phyloP scores from a whole-genome alignment of 1,284 basidiomycete genomes.

The Fomitiporia mediterranea region DNA sequence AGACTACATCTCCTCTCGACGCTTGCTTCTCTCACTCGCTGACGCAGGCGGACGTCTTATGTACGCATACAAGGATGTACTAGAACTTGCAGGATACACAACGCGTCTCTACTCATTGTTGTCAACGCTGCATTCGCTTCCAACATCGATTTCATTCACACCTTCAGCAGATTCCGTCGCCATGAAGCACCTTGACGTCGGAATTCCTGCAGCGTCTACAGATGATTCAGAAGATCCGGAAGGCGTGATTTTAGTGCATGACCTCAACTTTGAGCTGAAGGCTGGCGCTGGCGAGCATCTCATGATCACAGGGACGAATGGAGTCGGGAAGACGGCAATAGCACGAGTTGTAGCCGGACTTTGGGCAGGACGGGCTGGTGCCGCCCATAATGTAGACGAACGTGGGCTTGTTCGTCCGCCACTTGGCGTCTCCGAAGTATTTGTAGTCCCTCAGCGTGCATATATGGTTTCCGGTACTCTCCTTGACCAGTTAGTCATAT shows the following conservation, averaged over 20 bases:
- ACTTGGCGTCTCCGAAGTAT: conserved; percentile 52
- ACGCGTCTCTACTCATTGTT: conserved; percentile 86
- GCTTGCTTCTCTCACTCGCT: conserved; percentile 86
- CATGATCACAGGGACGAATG: conserved; percentile 91
- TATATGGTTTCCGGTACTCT: conserved; percentile 88
- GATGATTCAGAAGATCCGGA: conserved; percentile 26
- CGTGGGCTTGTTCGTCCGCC: conserved; percentile 40
- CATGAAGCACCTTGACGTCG: conserved; percentile 71
- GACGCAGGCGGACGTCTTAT: conserved; percentile 92
- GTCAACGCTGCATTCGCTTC: conserved; percentile 77
- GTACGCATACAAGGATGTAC: conserved; percentile 89
- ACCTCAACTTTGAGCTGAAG: conserved; percentile 47
- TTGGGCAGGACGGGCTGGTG: conserved; percentile 55
- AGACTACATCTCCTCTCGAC: conserved; percentile 97
- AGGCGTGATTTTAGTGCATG: conserved; percentile 12
- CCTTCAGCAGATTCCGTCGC: conserved; percentile 43
- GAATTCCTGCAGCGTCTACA: conserved; percentile 44
- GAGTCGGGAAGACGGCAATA: conserved; percentile 92
- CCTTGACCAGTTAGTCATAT: conserved; percentile 68
- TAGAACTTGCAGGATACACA: conserved; percentile 91
- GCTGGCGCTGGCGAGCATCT: conserved; percentile 82
- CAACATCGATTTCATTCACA: conserved; percentile 39
- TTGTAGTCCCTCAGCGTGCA: conserved; percentile 89
- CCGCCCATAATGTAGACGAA: conserved; percentile 28
- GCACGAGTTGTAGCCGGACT: conserved; percentile 88